phyloP scores from a whole-genome alignment of 257 asterid genomes.

The Nicotiana tomentosiformis region DNA sequence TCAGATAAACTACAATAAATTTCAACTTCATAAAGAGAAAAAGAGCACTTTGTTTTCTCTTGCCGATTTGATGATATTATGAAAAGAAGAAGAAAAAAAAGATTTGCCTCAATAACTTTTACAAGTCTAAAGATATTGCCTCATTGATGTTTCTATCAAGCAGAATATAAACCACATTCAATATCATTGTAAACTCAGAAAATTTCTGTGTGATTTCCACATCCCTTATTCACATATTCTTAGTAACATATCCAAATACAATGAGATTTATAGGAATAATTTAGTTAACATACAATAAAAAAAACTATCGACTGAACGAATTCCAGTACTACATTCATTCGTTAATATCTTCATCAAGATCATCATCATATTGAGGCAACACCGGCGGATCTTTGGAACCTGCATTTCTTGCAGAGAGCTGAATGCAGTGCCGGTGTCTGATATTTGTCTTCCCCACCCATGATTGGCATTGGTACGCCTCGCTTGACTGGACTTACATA shows the following conservation, averaged over 20 bases:
- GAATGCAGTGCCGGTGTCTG: conserved; percentile 49
- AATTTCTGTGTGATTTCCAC: neutral
- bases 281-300: neutral
- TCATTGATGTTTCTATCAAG: neutral
- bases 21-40: neutral
- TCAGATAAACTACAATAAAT: neutral
- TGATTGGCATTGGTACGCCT: conserved; percentile 62
- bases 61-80: neutral
- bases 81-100: neutral
- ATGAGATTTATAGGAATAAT: neutral
- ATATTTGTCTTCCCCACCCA: conserved; percentile 75
- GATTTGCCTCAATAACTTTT: neutral
- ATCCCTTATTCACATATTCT: conserved; percentile 1
- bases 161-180: neutral
- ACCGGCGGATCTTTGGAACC: conserved; percentile 36
- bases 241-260: neutral
- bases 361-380: conserved; percentile 20
- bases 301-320: neutral
- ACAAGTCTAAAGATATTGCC: neutral
- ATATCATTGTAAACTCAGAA: neutral
- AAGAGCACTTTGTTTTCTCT: neutral
- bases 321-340: neutral
- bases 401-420: conserved; percentile 45
- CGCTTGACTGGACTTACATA: conserved; percentile 52
- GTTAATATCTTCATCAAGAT: neutral